phyloP scores from a whole-genome alignment of 371 early-diverging fungal genomes.

The Nematocida sp. region DNA sequence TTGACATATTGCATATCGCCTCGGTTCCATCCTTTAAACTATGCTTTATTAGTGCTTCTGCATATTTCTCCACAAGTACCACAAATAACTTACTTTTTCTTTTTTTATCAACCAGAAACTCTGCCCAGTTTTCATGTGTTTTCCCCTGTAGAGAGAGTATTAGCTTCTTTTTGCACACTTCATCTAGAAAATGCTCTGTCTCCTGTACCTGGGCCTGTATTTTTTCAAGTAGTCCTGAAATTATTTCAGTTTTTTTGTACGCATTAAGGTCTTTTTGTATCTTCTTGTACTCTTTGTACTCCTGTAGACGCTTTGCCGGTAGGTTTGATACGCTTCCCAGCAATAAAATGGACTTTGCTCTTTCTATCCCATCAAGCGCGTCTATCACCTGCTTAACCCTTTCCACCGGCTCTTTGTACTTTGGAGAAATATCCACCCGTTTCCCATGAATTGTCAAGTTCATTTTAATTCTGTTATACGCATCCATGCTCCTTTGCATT shows the following conservation, averaged over 20 bases:
- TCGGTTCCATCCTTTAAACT: neutral
- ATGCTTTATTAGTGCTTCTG: slow-evolving; percentile 4
- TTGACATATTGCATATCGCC: neutral
- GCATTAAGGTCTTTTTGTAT: slow-evolving; percentile 4
- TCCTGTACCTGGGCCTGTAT: neutral
- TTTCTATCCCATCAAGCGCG: slow-evolving; percentile 25
- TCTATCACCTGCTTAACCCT: slow-evolving; percentile 27
- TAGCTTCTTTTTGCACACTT: slow-evolving; percentile 3
- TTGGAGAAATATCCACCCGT: neutral
- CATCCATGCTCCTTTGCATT: slow-evolving; percentile 38
- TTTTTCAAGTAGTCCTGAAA: neutral
- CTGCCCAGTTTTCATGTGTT: slow-evolving; percentile 22
- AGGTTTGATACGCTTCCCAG: too few relatives aligned
- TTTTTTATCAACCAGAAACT: slow-evolving; percentile 23
- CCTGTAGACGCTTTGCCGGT: neutral
- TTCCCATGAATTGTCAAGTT: neutral
- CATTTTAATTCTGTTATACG: slow-evolving; percentile 54
- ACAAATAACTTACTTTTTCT: neutral
- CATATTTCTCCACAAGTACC: neutral
- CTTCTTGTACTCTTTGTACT: slow-evolving; percentile 5
- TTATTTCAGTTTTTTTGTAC: slow-evolving; percentile 13
- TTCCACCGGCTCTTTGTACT: slow-evolving; percentile 42
- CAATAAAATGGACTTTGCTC: slow-evolving; percentile 2
- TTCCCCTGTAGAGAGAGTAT: slow-evolving; percentile 3
- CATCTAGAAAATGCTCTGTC: slow-evolving; percentile 34